Evolutionary conservation across 768 basidiomycete genomes (phyloP).

Genomic region (Russula earlei): DNA sequence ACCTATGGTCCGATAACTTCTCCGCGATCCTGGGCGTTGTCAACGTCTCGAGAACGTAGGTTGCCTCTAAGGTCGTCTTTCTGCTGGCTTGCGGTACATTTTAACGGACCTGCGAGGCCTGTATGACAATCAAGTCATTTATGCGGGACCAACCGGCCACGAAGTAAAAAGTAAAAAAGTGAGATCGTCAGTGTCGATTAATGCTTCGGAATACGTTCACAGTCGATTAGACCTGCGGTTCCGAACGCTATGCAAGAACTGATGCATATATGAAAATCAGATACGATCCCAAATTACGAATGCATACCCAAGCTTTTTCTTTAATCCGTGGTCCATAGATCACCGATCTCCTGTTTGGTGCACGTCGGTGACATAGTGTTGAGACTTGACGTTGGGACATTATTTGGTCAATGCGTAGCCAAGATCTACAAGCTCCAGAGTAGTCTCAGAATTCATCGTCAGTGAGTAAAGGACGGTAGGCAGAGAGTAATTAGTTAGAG

Average conservation of each 20-base stretch:
- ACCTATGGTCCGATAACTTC: constrained; percentile 81
- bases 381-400: neutral
- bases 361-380: neutral
- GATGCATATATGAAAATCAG: neutral
- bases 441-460: no score
- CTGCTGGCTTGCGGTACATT: neutral
- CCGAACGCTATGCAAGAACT: constrained; percentile 78
- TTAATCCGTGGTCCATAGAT: constrained; percentile 40
- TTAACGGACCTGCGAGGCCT: constrained; percentile 60
- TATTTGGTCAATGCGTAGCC: constrained; percentile 43
- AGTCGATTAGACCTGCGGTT: constrained; percentile 54
- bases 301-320: constrained; percentile 45
- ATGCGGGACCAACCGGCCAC: constrained; percentile 76
- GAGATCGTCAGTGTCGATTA: neutral
- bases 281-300: neutral
- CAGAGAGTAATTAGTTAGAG: no score
- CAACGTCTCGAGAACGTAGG: constrained; percentile 52
- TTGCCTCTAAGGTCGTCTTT: constrained; percentile 42
- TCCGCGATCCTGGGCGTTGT: constrained; percentile 47
- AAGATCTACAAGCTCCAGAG: constrained; percentile 31
- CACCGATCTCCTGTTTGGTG: constrained; percentile 41
- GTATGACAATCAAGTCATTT: constrained; percentile 80
- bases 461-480: no score
- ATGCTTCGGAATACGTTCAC: neutral
- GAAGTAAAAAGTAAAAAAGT: constrained; percentile 45